Conservation (phyloP, 371 early-diverging fungal species). For the Mucor indicus region DNA sequence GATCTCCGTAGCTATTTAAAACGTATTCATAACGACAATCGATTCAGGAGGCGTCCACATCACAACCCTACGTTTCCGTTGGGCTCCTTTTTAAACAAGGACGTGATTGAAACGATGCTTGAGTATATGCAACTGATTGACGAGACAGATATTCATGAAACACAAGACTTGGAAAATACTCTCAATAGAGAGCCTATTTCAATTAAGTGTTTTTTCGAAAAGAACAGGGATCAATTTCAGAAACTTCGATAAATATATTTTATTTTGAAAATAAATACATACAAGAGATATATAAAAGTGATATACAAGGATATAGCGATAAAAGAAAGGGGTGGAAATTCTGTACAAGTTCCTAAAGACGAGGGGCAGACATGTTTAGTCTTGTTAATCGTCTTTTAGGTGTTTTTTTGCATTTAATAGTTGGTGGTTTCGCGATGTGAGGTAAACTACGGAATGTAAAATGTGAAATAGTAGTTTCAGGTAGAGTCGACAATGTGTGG, state of each 20-base stretch:
- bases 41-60: conserved; percentile 15
- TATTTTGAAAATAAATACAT: too few species aligned
- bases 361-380: too few species aligned
- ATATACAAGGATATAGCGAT: too few species aligned
- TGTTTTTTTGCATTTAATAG: too few species aligned
- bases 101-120: conserved; percentile 9
- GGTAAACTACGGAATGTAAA: too few species aligned
- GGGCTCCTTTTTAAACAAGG: conserved; percentile 14
- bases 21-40: conserved; percentile 14
- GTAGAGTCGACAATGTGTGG: too few species aligned
- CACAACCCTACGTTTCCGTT: conserved; percentile 13
- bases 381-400: too few species aligned
- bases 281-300: not conserved
- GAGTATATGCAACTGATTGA: conserved; percentile 15
- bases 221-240: conserved; percentile 22
- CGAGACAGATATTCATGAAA: not conserved
- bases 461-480: too few species aligned
- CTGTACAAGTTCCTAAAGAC: too few species aligned
- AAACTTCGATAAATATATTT: conserved; percentile 10
- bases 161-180: conserved; percentile 7
- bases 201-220: conserved; percentile 17
- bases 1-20: conserved; percentile 9
- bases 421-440: too few species aligned
- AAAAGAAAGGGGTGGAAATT: too few species aligned
- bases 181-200: conserved; percentile 1